These are phyloP conservation scores for Aureobasidium sp. DNA, from an alignment of 2,329 filamentous ascomycete species.

Conservation along the genomic window DNA sequence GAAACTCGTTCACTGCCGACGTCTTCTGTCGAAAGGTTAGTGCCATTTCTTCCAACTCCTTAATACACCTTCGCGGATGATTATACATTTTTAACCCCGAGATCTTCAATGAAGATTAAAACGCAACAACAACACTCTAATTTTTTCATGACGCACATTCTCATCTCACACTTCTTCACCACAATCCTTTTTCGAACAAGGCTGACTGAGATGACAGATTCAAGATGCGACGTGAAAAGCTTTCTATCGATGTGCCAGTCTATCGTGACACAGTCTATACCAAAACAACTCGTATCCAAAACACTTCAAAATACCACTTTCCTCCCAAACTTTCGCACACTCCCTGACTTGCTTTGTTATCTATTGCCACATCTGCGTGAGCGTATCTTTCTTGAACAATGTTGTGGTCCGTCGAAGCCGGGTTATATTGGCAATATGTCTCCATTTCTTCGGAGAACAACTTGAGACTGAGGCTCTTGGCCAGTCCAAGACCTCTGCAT, in stretches of 20 bases:
- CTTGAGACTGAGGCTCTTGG: constrained; percentile 52
- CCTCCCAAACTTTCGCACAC: constrained; percentile 57
- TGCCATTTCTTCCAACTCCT: constrained; percentile 13
- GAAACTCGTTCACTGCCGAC: not conserved
- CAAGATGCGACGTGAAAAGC: not conserved
- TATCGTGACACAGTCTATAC: constrained; percentile 12
- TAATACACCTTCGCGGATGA: constrained; percentile 38
- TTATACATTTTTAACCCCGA: constrained; percentile 62
- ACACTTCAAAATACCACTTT: constrained; percentile 45
- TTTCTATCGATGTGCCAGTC: not conserved
- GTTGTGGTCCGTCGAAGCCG: constrained; percentile 15
- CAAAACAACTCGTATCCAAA: constrained; percentile 48
- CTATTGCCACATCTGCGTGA: constrained; percentile 55
- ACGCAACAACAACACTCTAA: constrained; percentile 62
- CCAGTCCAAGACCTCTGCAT: constrained; percentile 55
- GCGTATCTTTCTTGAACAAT: constrained; percentile 40
- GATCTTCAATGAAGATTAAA: constrained; percentile 51
- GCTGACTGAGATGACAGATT: constrained; percentile 8
- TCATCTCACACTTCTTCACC: not conserved
- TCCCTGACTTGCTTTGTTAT: constrained; percentile 52
- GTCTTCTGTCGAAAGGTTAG: not conserved
- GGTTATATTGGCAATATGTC: constrained; percentile 26
- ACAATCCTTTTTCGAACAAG: not conserved
- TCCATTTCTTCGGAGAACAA: constrained; percentile 46
- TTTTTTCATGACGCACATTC: constrained; percentile 54